Evolutionary conservation across 192 early-diverging fungal genomes (phyloP), one percentile per base, ranked within the genome.

Genomic region (Pilaira anomala): DNA sequence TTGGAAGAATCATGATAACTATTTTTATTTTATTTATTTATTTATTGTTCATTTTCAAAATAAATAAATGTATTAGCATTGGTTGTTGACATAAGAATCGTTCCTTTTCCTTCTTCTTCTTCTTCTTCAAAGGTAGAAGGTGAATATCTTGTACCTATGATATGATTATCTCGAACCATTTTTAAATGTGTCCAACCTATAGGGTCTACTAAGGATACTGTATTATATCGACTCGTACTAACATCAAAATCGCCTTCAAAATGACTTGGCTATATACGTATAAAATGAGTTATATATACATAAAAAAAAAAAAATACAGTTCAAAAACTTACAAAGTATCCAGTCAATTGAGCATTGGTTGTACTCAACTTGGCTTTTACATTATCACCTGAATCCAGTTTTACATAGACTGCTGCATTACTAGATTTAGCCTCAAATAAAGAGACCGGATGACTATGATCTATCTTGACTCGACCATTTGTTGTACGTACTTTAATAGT

Each of bases 211-310:
- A 55, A 14, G 8, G 18, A 9, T n/a, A 54, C 52, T n/a, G 7
- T 29, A 3, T 54, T 28, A 54, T 54, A 30, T 1, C 28, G 30
- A 18, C 52, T 54, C 30, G 52, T 54, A 30, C 19, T 33, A 18
- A n/a, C 25, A 7, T 54, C 52, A 28, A 54, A 28, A 2, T 6
- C 6, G 16, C 52, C 52, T 54, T 54, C 52, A 54, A 29, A 54
- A 30, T 54, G 28, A 36, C 7, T 3, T n/a, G 52, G 52, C 52
- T 54, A 33, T 5, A 4, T 29, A 13, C n/a, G 3, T n/a, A 45
- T 45, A 18, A 45, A 18, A 9, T 30, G n/a, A n/a, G n/a, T n/a
- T n/a, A n/a, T n/a, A n/a, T n/a, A n/a, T n/a, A n/a, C n/a, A n/a
- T n/a, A n/a, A n/a, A n/a, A n/a, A n/a, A n/a, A n/a, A n/a, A n/a